Base-by-base conservation (phyloP, 768 basidiomycete species). In the Boletellus sp. region DNA sequence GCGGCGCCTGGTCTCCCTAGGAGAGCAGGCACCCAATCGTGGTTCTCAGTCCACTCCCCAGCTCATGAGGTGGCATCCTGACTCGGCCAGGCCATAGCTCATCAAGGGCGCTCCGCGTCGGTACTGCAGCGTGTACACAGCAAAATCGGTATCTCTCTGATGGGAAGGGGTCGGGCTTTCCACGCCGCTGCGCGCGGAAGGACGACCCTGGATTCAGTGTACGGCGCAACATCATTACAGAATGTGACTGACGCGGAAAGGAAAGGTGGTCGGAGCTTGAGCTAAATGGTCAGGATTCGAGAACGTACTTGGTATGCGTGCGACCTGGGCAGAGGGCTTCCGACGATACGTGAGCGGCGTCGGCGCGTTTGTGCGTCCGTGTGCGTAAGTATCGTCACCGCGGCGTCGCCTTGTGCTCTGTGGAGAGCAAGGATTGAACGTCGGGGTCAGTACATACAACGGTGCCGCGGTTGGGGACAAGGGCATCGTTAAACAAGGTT, bases 291-390 rank as follows among this genome's bases (percentile, higher is more conserved):
- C 28, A 28, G 28, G 28, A 28, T 28, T 51, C 53, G 45, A 59
- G 50, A 64, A 58, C 37, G 48, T 13, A 47, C n/a, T n/a, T n/a
- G n/a, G n/a, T n/a, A n/a, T n/a, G n/a, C n/a, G n/a, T n/a, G n/a
- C n/a, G 16, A 16, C 54, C 59, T 62, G 64, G 64, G 64, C 62
- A 62, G 62, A 67, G 64, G 63, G 62, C 44, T 38, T 49, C 23
- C n/a, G 33, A 28, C 24, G 20, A 19, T 42, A 32, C 26, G 42
- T 23, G 37, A 42, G 50, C 54, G 48, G 58, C 12, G 42, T 43
- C 49, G 60, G 60, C 0, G 47, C n/a, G 35, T 33, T 31, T 22
- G 36, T 17, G 44, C 22, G 42, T 1, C 54, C 47, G 48, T 22
- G 16, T 16, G 38, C 24, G 33, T 17, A 1, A 24, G 17, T 12